Base-by-base conservation (phyloP, 2,329 filamentous ascomycete genomes). In the Beauveria pseudobassiana region DNA sequence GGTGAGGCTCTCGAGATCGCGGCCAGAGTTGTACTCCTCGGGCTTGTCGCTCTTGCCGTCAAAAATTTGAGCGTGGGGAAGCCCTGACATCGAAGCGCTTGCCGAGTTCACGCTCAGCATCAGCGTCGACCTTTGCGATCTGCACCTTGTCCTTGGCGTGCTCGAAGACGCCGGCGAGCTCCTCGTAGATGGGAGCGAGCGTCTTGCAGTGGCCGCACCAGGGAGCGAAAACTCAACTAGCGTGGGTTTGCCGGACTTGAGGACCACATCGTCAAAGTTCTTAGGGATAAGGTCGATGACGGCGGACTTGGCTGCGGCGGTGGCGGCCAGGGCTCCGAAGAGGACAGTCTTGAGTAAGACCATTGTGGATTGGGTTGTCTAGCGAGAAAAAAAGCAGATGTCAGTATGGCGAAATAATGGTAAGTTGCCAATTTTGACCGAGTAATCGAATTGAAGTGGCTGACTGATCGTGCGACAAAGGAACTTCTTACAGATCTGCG, bases 151-250 rank as follows among this genome's bases (percentile, higher is more conserved):
- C 80, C 71, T 84, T 84, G 66, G 87, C 86, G 70, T 84, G 86
- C 66, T 89, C 86, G 75, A 93, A 96, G 48, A 81, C 79, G 55
- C 81, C 75, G 52, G 86, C 95, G 49, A 99, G 86, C 73, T 99
- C 90, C 75, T 99, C 95, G 77, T 96, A 99, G 63, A 96, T 81
- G 55, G 95, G 96, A 18, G 95, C 95, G 40, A 99, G 89, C 72
- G 80, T 96, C 85, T 98, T 98, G 91, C 95, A 99, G 83, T 99
- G 95, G 38, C 95, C 96, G 73, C 95, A 99, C 95, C 95, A 99
- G 26, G 93, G 93, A 40, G 95, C 95, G 73, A 96, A 98, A 99
- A 99, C 76, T 98, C 93, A 69, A 98, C 92, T 28, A 99, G 87
- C 0, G 95, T 93, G 49, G 95, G 93, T 81, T 96, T 98, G 76